Percentiles rank a stretch among this genome's conserved stretches.
These are phyloP conservation scores for Trichophyton benhamiae DNA, from an alignment of 2,329 filamentous ascomycete species.

Conservation along the genomic window DNA sequence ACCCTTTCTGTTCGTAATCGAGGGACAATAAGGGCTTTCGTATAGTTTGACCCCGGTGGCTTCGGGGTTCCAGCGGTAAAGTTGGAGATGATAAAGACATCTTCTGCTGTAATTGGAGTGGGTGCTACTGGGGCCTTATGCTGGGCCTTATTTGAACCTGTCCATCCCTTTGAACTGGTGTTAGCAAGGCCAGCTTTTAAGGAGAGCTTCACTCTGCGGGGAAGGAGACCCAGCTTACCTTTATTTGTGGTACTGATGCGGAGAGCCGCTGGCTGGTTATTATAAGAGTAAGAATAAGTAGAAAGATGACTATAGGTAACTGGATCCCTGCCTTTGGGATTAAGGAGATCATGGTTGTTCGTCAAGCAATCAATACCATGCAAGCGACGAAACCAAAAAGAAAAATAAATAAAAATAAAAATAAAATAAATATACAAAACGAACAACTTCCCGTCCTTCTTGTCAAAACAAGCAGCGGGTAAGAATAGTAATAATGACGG, in stretches of 20 bases:
- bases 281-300: background rate
- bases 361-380: background rate
- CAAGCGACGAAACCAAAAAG: background rate
- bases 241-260: background rate
- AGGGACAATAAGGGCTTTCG: constrained; percentile 43
- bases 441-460: no score
- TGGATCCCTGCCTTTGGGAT: background rate
- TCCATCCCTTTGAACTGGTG: background rate
- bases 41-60: constrained; percentile 37
- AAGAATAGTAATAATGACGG: no score
- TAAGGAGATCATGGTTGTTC: background rate
- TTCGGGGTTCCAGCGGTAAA: constrained; percentile 26
- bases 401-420: background rate
- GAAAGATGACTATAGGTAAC: background rate
- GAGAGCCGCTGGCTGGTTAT: background rate
- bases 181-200: background rate
- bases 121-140: background rate
- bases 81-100: background rate
- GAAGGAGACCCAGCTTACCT: background rate
- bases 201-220: background rate
- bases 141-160: background rate
- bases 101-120: background rate
- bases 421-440: background rate
- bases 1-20: constrained; percentile 41
- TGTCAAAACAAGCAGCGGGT: no score